These are phyloP conservation scores for Phylloporus arenicola DNA, from an alignment of 768 basidiomycete genomes.

Conservation along the genomic window DNA sequence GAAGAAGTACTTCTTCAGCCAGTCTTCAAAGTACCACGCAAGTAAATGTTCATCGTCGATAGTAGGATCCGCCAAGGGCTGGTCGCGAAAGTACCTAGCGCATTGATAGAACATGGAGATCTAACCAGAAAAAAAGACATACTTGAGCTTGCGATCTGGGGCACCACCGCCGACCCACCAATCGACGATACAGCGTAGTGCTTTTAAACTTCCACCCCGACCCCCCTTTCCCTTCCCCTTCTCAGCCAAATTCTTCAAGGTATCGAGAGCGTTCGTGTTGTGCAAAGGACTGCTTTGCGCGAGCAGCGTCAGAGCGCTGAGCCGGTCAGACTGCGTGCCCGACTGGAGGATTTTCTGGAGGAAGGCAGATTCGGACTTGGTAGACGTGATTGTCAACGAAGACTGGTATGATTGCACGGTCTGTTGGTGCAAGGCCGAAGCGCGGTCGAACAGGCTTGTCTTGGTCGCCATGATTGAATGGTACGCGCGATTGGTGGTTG, in stretches of 20 bases:
- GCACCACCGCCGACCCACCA: slow-evolving; percentile 98
- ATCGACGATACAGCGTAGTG: slow-evolving; percentile 86
- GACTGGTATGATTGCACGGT: slow-evolving; percentile 45
- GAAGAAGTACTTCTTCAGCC: slow-evolving; percentile 97
- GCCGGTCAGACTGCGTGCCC: slow-evolving; percentile 87
- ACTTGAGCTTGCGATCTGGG: slow-evolving; percentile 83
- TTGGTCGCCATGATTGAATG: background rate
- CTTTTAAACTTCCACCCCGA: slow-evolving; percentile 89
- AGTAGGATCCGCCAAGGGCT: slow-evolving; percentile 59
- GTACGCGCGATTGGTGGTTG: too few species aligned
- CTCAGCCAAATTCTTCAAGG: slow-evolving; percentile 70
- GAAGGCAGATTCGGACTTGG: slow-evolving; percentile 74
- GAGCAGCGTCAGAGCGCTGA: slow-evolving; percentile 85
- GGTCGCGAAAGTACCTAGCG: slow-evolving; percentile 84
- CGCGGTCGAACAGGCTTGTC: slow-evolving; percentile 36
- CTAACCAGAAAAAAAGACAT: slow-evolving; percentile 22
- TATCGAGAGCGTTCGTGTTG: slow-evolving; percentile 75
- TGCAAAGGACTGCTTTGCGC: slow-evolving; percentile 87
- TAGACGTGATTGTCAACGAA: slow-evolving; percentile 38
- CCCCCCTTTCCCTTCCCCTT: slow-evolving; percentile 78
- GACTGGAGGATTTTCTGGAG: slow-evolving; percentile 78
- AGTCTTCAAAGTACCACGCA: slow-evolving; percentile 93
- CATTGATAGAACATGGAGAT: background rate
- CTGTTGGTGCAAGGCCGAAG: slow-evolving; percentile 41
- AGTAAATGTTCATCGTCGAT: slow-evolving; percentile 70